Evolutionary conservation across 495 filamentous ascomycete species (phyloP).

Genomic region (Neurospora sp.): DNA sequence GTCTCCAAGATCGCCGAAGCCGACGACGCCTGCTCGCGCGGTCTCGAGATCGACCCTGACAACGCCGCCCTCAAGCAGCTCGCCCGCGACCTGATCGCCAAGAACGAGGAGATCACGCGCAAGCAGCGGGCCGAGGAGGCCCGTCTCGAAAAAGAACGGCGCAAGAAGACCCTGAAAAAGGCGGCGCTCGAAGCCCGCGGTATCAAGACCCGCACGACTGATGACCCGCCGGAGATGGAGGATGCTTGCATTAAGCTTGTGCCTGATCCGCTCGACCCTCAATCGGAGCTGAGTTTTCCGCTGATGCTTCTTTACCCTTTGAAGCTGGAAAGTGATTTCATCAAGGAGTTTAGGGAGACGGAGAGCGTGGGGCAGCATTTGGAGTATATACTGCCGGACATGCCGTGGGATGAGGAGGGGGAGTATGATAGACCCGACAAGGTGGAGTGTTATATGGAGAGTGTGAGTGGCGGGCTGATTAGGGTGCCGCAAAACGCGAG

Average conservation of each 20-base stretch:
- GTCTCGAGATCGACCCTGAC: conserved; percentile 54
- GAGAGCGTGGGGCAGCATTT: conserved; percentile 62
- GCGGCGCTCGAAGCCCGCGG: conserved; percentile 66
- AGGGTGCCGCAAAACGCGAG: conserved; percentile 82
- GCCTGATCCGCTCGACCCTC: conserved; percentile 63
- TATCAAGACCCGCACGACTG: conserved; percentile 55
- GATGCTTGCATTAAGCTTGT: conserved; percentile 57
- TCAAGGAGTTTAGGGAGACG: conserved; percentile 73
- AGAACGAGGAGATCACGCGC: conserved; percentile 24
- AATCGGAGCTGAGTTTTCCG: conserved; percentile 63
- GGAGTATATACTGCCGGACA: conserved; percentile 58
- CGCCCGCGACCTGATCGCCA: conserved; percentile 43
- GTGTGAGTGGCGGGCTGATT: conserved; percentile 63
- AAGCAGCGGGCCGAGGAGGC: conserved; percentile 38
- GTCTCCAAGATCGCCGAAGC: conserved; percentile 67
- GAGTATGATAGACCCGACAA: conserved; percentile 48
- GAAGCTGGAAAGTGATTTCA: conserved; percentile 72
- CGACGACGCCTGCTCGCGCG: conserved; percentile 59
- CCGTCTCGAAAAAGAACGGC: conserved; percentile 32
- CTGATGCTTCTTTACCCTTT: conserved; percentile 72
- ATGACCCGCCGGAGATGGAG: conserved; percentile 72
- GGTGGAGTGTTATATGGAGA: conserved; percentile 92
- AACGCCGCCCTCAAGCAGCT: conserved; percentile 46
- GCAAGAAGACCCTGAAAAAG: conserved; percentile 48
- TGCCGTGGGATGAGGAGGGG: conserved; percentile 68